Percentiles rank a stretch among this genome's conserved stretches.
These are phyloP conservation scores for Ochetophila trinervis DNA, from an alignment of 306 rosid species.

Conservation along the genomic window DNA sequence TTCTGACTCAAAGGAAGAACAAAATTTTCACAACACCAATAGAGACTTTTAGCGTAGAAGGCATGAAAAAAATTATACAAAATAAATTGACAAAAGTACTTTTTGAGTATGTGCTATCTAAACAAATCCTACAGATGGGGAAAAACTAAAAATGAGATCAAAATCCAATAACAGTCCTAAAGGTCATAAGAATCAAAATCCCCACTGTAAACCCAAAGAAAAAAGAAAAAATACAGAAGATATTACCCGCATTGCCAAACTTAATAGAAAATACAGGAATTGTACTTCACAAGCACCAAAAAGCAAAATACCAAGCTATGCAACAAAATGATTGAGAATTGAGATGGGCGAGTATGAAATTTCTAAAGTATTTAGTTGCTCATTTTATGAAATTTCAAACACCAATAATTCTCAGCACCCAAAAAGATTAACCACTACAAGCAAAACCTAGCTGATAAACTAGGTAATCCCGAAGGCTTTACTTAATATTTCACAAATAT, in stretches of 20 bases:
- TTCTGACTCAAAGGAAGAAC: constrained; percentile 34
- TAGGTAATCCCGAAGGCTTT: not conserved
- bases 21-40: not conserved
- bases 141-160: not conserved
- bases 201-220: too few species aligned
- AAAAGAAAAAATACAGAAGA: not conserved
- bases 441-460: constrained; percentile 1
- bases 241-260: not conserved
- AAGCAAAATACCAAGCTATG: not conserved
- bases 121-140: not conserved
- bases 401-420: not conserved
- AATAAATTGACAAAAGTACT: not conserved
- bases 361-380: not conserved
- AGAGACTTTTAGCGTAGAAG: not conserved
- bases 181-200: not conserved
- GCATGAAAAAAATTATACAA: not conserved
- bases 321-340: not conserved
- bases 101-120: not conserved
- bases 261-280: not conserved
- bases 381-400: not conserved
- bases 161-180: not conserved
- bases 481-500: not conserved
- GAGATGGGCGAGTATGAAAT: not conserved
- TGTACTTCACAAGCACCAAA: constrained; percentile 2
- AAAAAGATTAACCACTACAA: not conserved